These are phyloP conservation scores for Delitschia confertaspora DNA, from an alignment of 495 filamentous ascomycete species.

Conservation along the genomic window DNA sequence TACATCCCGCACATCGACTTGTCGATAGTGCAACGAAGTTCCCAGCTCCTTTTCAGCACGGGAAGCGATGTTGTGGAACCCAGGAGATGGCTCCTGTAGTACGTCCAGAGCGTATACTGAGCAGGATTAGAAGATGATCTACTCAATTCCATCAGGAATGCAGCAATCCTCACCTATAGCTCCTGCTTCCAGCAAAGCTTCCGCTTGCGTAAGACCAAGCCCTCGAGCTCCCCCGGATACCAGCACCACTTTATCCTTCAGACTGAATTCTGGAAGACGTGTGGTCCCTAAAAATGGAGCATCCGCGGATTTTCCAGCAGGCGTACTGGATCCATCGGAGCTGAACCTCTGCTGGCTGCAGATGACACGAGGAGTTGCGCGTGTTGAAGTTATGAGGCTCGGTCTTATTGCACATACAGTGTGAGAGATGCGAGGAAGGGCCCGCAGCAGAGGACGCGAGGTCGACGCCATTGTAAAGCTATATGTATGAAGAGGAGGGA, in stretches of 20 bases:
- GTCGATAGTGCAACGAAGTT: conserved; percentile 66
- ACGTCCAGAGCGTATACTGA: conserved; percentile 53
- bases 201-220: conserved; percentile 67
- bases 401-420: not conserved
- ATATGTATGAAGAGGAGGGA: not conserved
- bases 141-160: not conserved
- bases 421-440: not conserved
- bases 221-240: conserved; percentile 75
- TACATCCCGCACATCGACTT: conserved; percentile 77
- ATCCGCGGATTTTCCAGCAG: not conserved
- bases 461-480: not conserved
- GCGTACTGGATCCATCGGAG: not conserved
- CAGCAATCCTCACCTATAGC: conserved; percentile 44
- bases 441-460: not conserved
- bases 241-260: conserved; percentile 65
- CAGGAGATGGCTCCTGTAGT: conserved; percentile 44
- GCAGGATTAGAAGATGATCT: not conserved
- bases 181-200: conserved; percentile 72
- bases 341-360: conserved; percentile 1
- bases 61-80: conserved; percentile 54
- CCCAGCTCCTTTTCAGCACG: conserved; percentile 57
- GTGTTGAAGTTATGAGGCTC: not conserved
- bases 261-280: conserved; percentile 64
- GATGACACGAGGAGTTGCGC: not conserved
- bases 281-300: not conserved